Conservation (phyloP, 2,329 filamentous ascomycete genomes). For the Pseudocercospora ulei region DNA sequence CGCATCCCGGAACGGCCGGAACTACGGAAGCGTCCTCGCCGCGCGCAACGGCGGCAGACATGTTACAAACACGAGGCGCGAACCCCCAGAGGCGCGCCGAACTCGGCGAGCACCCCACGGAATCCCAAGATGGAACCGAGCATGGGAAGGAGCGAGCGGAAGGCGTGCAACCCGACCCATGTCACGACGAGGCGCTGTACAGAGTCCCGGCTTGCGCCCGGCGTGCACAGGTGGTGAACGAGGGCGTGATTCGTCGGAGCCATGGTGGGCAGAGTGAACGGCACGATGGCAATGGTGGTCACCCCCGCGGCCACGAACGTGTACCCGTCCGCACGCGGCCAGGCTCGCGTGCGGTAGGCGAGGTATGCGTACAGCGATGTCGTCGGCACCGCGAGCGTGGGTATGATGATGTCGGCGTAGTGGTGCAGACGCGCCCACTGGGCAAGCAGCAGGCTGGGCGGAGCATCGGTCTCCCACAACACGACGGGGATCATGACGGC, state of each 20-base stretch:
- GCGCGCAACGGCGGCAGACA: too few species aligned
- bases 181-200: constrained; percentile 8
- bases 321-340: background rate
- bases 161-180: constrained; percentile 9
- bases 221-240: background rate
- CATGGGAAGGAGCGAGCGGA: constrained; percentile 8
- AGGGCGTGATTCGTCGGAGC: constrained; percentile 10
- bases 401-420: constrained; percentile 4
- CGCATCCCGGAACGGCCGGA: too few species aligned
- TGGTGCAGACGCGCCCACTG: constrained; percentile 5
- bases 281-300: constrained; percentile 9
- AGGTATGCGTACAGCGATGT: constrained; percentile 6
- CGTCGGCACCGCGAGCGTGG: constrained; percentile 2
- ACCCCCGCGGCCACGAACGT: constrained; percentile 2
- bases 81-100: background rate
- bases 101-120: constrained; percentile 4
- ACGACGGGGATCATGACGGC: constrained; percentile 8
- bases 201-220: background rate
- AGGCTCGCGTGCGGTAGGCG: constrained; percentile 1
- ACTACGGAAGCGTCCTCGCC: too few species aligned
- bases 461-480: constrained; percentile 8
- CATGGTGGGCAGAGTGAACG: constrained; percentile 10
- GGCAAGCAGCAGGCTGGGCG: background rate
- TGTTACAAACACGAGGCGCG: background rate
- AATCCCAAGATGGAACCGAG: constrained; percentile 6